A percentile compares a stretch with the other conserved stretches of the same genome.
Conservation (phyloP, 495 filamentous ascomycete species). For the Penicillium chermesinum region DNA sequence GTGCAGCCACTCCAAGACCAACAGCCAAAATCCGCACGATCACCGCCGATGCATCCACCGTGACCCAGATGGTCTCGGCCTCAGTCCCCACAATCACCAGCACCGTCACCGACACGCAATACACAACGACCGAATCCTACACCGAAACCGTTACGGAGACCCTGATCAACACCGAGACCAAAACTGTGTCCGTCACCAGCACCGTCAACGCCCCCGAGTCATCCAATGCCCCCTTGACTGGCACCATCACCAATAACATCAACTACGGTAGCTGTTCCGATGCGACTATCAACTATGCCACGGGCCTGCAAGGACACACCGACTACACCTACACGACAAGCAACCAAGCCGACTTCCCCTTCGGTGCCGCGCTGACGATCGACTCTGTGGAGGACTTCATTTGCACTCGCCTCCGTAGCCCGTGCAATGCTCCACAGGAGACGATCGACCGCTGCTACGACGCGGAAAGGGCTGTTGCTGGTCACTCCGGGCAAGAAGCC, state of each 20-base stretch:
- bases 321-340: slow-evolving; percentile 48
- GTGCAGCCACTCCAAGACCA: neutral
- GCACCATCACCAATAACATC: neutral
- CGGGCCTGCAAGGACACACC: slow-evolving; percentile 47
- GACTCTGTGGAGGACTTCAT: slow-evolving; percentile 51
- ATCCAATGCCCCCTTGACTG: slow-evolving; percentile 5
- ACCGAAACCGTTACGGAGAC: slow-evolving; percentile 1
- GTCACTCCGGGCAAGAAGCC: slow-evolving; percentile 43
- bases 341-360: slow-evolving; percentile 50
- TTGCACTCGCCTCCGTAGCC: slow-evolving; percentile 46
- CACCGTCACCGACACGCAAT: neutral
- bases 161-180: slow-evolving; percentile 2
- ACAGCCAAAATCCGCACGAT: neutral
- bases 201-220: slow-evolving; percentile 4
- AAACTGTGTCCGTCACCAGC: neutral
- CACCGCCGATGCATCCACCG: neutral
- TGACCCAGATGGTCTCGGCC: neutral
- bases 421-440: slow-evolving; percentile 46
- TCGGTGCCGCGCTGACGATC: slow-evolving; percentile 54
- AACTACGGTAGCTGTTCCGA: slow-evolving; percentile 9
- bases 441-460: slow-evolving; percentile 44
- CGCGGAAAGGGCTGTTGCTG: slow-evolving; percentile 36
- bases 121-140: neutral
- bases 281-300: slow-evolving; percentile 51
- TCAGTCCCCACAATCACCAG: neutral